Base-by-base conservation (phyloP, 148 eudicot genomes). In the Suaeda aralocaspica region DNA sequence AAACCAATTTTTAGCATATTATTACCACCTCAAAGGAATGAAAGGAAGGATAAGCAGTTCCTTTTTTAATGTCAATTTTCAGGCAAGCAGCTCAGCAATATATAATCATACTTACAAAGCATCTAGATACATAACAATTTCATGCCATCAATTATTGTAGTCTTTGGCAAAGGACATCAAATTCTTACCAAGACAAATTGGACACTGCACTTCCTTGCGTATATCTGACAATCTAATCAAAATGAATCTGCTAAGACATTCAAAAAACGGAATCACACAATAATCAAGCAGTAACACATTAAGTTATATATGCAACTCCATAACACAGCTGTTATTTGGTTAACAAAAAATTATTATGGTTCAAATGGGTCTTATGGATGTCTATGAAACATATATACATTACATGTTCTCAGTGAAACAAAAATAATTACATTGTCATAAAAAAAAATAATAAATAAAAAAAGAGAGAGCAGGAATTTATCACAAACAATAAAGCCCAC, bases 121-220 rank as follows among this genome's bases (percentile, higher is more conserved):
- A n/a, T 45, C 42, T 46, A 48, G 52, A 33, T 22, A 21, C 22
- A 55, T 21, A 3, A 18, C 11, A 49, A 51, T 31, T n/a, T 36
- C 6, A n/a, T n/a, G n/a, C n/a, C n/a, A 72, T 8, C 55, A 28
- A 25, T 30, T n/a, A n/a, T 31, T 52, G 61, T 44, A 52, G 14
- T 48, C 48, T 16, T 33, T 22, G n/a, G 22, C 2, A 46, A 36
- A 24, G 61, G 62, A 59, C 21, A 42, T 29, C 9, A 21, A 62
- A 69, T 33, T 51, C 69, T 45, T 84, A 90, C 96, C 96, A 62
- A 90, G 83, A 78, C 96, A 90, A 78, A 90, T 88, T 58, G 96
- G 96, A 74, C 96, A 90, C 71, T 90, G 96, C 16, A 90, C 89
- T 83, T 90, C 96, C 78, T 90, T 90, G 68, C 96, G 91, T 48